Base-by-base conservation (phyloP, 2,329 filamentous ascomycete species). In the Chrysoporthe austroafricana region DNA sequence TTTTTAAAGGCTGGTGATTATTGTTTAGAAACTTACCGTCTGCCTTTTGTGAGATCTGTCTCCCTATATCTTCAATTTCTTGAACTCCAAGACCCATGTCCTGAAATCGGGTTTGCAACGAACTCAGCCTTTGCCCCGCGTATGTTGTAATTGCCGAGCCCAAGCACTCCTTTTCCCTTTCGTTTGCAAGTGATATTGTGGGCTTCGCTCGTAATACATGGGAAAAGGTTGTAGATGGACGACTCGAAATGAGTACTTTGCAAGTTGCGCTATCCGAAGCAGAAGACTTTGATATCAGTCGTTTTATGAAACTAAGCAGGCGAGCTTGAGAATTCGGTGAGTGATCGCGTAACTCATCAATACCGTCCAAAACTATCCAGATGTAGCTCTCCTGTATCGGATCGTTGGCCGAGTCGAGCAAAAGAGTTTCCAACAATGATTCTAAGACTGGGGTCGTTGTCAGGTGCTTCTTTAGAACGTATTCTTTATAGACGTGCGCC, bases 361-460 rank as follows among this genome's bases (percentile, higher is more conserved):
- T 34, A 1, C 76, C 76, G 52, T 77, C 76, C 1, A 77, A 16
- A 0, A 78, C n/a, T 4, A 77, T 70, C 68, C 73, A 73, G 1
- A 77, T 13, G 14, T 71, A 74, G 5, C 69, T 59, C 0, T 34
- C 50, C 9, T 70, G 44, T 5, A 52, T 57, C 1, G 71, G 64
- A 1, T 58, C 48, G 4, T 63, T 46, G 1, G 72, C 68, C 2
- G 71, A 67, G n/a, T 63, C 64, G 1, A 56, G 62, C 14, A 74
- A 39, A 0, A 74, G 32, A 1, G 60, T 48, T 1, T 59, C 66
- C 0, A 75, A 13, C 1, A 78, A 66, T 34, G 73, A 61, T 21
- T 78, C 76, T 1, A 79, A 67, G 13, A 56, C 26, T 2, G 62
- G 14, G 2, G 70, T 21, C 0, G 63, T 73, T 11, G 72, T 46